phyloP scores from a whole-genome alignment of 768 basidiomycete genomes.

The Termitomyces sp. region DNA sequence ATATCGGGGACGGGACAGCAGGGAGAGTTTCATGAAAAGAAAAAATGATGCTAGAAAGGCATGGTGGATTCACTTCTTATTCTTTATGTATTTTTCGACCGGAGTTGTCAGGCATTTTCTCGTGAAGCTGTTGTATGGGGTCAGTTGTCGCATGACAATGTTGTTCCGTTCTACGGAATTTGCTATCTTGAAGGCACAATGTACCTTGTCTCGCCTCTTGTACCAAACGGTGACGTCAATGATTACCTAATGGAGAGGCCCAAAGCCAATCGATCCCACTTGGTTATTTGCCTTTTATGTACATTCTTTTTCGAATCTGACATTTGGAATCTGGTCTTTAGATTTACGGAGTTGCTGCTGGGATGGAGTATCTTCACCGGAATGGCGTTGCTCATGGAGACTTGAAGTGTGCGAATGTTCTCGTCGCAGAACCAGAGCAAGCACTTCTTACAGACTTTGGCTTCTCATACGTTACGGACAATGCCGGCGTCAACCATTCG shows the following conservation, averaged over 20 bases:
- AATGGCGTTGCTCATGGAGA: constrained; percentile 38
- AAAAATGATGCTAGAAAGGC: constrained; percentile 17
- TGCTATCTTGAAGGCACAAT: constrained; percentile 18
- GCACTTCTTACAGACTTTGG: constrained; percentile 36
- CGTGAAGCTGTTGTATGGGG: not conserved
- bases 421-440: constrained; percentile 31
- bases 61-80: not conserved
- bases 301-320: constrained; percentile 12
- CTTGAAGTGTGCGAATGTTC: constrained; percentile 42
- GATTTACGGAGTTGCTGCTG: constrained; percentile 26
- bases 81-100: too few species aligned
- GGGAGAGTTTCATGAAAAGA: constrained; percentile 4
- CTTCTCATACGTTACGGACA: constrained; percentile 11
- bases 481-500: constrained; percentile 11
- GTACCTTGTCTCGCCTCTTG: constrained; percentile 32
- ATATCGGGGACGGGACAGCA: not conserved
- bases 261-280: constrained; percentile 6
- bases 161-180: constrained; percentile 12
- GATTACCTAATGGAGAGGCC: constrained; percentile 18
- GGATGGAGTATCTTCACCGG: constrained; percentile 28
- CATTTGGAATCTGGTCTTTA: constrained; percentile 5
- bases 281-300: not conserved
- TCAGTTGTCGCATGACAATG: not conserved
- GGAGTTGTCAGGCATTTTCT: constrained; percentile 6
- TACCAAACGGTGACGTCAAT: constrained; percentile 28